Conservation (phyloP, 768 basidiomycete genomes). For the Strobilomyces dryophilus region DNA sequence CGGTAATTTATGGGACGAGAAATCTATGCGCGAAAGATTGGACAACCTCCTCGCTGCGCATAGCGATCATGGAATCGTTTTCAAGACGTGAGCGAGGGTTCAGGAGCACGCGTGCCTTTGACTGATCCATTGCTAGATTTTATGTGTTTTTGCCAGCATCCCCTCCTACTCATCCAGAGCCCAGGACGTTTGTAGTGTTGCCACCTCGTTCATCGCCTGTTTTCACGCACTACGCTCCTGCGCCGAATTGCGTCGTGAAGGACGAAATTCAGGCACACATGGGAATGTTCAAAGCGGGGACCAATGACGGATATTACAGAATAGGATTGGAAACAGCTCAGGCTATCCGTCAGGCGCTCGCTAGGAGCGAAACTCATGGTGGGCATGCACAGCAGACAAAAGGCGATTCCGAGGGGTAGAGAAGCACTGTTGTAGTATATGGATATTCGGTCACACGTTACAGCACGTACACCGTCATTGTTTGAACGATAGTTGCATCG, state of each 20-base stretch:
- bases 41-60: slow-evolving; percentile 59
- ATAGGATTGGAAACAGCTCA: slow-evolving; percentile 68
- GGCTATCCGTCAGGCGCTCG: slow-evolving; percentile 55
- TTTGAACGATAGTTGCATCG: slow-evolving; percentile 73
- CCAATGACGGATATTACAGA: slow-evolving; percentile 89
- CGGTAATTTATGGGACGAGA: slow-evolving; percentile 79
- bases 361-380: slow-evolving; percentile 6
- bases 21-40: slow-evolving; percentile 55
- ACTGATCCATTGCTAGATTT: slow-evolving; percentile 46
- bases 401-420: not conserved
- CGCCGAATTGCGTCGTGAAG: slow-evolving; percentile 59
- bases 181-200: slow-evolving; percentile 76
- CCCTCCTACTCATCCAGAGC: slow-evolving; percentile 48
- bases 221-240: slow-evolving; percentile 54
- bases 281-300: slow-evolving; percentile 77
- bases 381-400: not conserved
- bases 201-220: slow-evolving; percentile 50
- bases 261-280: slow-evolving; percentile 86
- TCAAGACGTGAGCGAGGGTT: slow-evolving; percentile 57
- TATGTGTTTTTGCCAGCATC: slow-evolving; percentile 74
- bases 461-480: slow-evolving; percentile 8
- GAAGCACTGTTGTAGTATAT: slow-evolving; percentile 5
- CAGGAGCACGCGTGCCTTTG: not conserved
- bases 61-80: slow-evolving; percentile 58
- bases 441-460: not conserved